Evolutionary conservation across 2,329 filamentous ascomycete genomes (phyloP).

Genomic region (Beauveria sp.): DNA sequence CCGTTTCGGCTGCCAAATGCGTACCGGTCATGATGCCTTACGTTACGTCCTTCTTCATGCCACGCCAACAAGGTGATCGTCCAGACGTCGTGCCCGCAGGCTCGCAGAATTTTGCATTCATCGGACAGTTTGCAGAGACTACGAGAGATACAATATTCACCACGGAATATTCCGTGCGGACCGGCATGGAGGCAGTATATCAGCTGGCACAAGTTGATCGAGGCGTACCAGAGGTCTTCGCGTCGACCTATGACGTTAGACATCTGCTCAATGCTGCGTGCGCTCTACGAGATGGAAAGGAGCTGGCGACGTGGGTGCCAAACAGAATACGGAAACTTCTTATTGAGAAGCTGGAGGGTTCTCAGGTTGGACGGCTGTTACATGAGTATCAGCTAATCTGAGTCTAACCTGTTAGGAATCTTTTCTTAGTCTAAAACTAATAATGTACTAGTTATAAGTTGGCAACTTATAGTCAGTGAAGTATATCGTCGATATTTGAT

Average conservation of each 20-base stretch:
- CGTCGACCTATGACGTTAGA: not conserved
- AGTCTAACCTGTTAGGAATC: no score
- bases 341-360: not conserved
- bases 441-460: no score
- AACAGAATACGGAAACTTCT: not conserved
- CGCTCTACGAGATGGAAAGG: not conserved
- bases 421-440: no score
- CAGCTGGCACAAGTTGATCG: conserved; percentile 9
- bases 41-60: not conserved
- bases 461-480: no score
- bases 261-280: not conserved
- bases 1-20: not conserved
- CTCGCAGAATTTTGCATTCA: not conserved
- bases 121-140: not conserved
- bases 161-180: conserved; percentile 28
- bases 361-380: not conserved
- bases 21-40: not conserved
- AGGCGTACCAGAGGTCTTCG: not conserved
- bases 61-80: not conserved
- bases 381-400: not conserved
- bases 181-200: conserved; percentile 31
- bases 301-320: not conserved
- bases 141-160: conserved; percentile 10
- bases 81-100: not conserved
- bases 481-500: no score